Conservation (phyloP, 805 yeast genomes). For the Yarrowia deformans region DNA sequence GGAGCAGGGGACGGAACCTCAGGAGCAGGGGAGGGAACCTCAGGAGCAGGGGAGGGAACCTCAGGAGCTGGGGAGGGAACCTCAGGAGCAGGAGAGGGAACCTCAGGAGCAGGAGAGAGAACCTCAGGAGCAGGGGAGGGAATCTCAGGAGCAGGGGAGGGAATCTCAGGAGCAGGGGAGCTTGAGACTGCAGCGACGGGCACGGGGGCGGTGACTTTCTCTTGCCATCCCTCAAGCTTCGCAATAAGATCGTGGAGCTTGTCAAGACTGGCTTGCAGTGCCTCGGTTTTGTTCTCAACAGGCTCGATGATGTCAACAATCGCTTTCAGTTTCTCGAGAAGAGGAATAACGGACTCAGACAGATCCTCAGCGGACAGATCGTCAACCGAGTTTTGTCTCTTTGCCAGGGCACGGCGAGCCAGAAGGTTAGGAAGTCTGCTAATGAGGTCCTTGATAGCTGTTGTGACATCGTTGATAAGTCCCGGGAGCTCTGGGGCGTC, state of each 20-base stretch:
- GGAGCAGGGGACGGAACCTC: too few relatives aligned
- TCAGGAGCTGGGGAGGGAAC: too few relatives aligned
- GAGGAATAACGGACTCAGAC: neutral
- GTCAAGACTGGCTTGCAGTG: neutral
- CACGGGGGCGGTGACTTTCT: neutral
- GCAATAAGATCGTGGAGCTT: neutral
- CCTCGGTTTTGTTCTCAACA: neutral
- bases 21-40: too few relatives aligned
- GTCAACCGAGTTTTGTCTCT: neutral
- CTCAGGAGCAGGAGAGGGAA: too few relatives aligned
- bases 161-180: too few relatives aligned
- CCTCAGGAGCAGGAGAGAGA: too few relatives aligned
- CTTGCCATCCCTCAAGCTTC: neutral
- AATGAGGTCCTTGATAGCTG: neutral
- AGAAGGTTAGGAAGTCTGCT: neutral
- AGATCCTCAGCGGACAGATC: neutral
- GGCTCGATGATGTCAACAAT: neutral
- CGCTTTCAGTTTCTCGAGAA: neutral
- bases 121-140: too few relatives aligned
- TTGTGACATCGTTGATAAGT: neutral
- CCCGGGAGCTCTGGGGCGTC: neutral
- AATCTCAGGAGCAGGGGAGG: too few relatives aligned
- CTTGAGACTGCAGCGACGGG: neutral
- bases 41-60: too few relatives aligned
- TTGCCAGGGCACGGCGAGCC: neutral